Evolutionary conservation across 768 basidiomycete species (phyloP).

Genomic region (Pisolithus orientalis): DNA sequence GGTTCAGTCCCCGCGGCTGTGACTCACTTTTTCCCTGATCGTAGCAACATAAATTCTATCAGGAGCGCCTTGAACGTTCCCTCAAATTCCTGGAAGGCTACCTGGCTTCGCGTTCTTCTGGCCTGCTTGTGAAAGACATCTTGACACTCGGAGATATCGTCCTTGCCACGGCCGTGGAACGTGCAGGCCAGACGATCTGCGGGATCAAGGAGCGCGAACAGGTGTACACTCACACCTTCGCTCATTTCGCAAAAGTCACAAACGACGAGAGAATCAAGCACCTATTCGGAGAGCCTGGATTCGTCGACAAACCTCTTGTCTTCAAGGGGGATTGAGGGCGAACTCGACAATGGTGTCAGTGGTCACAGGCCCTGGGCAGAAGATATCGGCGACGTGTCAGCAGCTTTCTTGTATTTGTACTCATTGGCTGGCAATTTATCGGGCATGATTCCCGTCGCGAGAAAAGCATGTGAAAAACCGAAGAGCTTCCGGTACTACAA

Average conservation of each 20-base stretch:
- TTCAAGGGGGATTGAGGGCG: not conserved
- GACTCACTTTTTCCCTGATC: not conserved
- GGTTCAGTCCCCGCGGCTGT: too few relatives aligned
- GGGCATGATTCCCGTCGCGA: too few relatives aligned
- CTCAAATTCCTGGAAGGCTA: conserved; percentile 12
- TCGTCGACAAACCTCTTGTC: not conserved
- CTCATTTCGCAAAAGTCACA: conserved; percentile 15
- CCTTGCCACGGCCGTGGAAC: conserved; percentile 5
- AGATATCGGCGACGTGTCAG: too few relatives aligned
- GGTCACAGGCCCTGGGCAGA: too few relatives aligned
- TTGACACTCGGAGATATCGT: conserved; percentile 16
- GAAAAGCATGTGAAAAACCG: too few relatives aligned
- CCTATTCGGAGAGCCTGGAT: not conserved
- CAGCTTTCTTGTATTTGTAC: too few relatives aligned
- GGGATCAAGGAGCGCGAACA: conserved; percentile 6
- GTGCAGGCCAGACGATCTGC: conserved; percentile 5
- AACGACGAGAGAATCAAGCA: conserved; percentile 8
- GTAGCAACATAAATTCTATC: not conserved
- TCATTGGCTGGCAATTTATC: too few relatives aligned
- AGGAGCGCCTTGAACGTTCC: conserved; percentile 1
- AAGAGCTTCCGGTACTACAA: too few relatives aligned
- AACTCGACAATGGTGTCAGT: too few relatives aligned
- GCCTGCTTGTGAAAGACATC: conserved; percentile 9
- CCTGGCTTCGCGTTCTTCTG: conserved; percentile 7
- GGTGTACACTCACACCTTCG: conserved; percentile 11